Percentiles rank a stretch among this genome's conserved stretches.
Conservation (phyloP, 768 basidiomycete genomes). For the Cystofilobasidium bisporidii region DNA sequence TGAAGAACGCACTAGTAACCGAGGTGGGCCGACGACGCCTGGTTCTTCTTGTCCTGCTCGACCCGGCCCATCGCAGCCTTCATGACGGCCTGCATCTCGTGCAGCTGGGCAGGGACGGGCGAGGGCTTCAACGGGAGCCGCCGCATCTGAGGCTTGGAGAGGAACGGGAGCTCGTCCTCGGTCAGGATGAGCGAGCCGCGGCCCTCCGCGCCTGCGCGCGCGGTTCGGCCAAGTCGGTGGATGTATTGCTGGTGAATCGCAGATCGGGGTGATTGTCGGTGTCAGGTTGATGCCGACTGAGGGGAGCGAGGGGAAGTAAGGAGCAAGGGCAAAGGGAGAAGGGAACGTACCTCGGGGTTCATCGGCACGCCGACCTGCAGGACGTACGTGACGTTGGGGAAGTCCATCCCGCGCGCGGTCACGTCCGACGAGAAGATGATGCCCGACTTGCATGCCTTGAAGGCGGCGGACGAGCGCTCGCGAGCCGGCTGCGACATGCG, state of each 20-base stretch:
- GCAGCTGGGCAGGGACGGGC: constrained; percentile 36
- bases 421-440: constrained; percentile 43
- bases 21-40: constrained; percentile 6
- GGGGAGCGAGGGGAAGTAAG: neutral
- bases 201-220: constrained; percentile 43
- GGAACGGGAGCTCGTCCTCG: constrained; percentile 48
- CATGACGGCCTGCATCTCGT: constrained; percentile 33
- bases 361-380: constrained; percentile 46
- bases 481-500: constrained; percentile 20
- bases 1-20: constrained; percentile 3
- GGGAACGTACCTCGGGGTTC: constrained; percentile 2
- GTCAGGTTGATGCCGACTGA: too few relatives aligned
- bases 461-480: constrained; percentile 2
- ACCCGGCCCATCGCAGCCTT: constrained; percentile 4
- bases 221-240: constrained; percentile 44
- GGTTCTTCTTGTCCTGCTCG: neutral
- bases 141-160: constrained; percentile 42
- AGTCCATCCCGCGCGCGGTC: constrained; percentile 56
- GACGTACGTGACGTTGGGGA: constrained; percentile 52
- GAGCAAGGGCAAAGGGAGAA: neutral
- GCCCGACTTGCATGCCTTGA: constrained; percentile 20
- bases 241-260: constrained; percentile 36
- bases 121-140: constrained; percentile 33
- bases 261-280: too few relatives aligned
- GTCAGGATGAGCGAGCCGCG: constrained; percentile 53